phyloP scores from a whole-genome alignment of 1,139 yeast genomes.

The Protomyces arabidopsidicola region DNA sequence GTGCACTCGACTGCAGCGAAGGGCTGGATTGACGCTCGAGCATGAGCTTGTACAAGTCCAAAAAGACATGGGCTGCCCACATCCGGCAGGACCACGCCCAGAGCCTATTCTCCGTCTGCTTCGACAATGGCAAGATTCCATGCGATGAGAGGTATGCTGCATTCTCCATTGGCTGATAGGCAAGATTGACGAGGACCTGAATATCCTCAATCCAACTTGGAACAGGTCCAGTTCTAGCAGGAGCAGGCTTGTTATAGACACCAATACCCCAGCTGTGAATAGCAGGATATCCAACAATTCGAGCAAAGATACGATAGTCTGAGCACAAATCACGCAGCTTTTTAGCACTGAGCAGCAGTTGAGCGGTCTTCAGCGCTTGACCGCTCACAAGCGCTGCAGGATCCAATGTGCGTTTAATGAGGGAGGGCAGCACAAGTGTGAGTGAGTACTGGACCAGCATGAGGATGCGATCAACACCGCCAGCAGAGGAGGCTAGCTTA shows the following conservation, averaged over 20 bases:
- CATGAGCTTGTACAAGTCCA: slow-evolving; percentile 39
- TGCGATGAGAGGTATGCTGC: slow-evolving; percentile 44
- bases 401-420: slow-evolving; percentile 1
- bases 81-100: slow-evolving; percentile 43
- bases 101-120: slow-evolving; percentile 36
- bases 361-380: neutral
- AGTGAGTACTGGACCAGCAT: slow-evolving; percentile 26
- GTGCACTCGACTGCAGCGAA: neutral
- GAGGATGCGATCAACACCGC: slow-evolving; percentile 12
- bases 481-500: slow-evolving; percentile 10
- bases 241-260: slow-evolving; percentile 17
- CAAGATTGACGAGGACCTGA: slow-evolving; percentile 41
- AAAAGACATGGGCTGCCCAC: slow-evolving; percentile 45
- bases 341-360: slow-evolving; percentile 6
- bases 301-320: slow-evolving; percentile 23
- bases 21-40: slow-evolving; percentile 30
- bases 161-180: slow-evolving; percentile 45
- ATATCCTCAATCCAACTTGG: slow-evolving; percentile 38
- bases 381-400: neutral
- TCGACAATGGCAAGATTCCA: slow-evolving; percentile 39
- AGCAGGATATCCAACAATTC: slow-evolving; percentile 21
- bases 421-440: slow-evolving; percentile 14
- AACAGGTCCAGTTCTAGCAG: slow-evolving; percentile 34
- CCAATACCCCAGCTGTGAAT: slow-evolving; percentile 18
- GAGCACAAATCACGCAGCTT: slow-evolving; percentile 15